phyloP scores from a whole-genome alignment of 768 basidiomycete genomes.

The Mycena polygramma region DNA sequence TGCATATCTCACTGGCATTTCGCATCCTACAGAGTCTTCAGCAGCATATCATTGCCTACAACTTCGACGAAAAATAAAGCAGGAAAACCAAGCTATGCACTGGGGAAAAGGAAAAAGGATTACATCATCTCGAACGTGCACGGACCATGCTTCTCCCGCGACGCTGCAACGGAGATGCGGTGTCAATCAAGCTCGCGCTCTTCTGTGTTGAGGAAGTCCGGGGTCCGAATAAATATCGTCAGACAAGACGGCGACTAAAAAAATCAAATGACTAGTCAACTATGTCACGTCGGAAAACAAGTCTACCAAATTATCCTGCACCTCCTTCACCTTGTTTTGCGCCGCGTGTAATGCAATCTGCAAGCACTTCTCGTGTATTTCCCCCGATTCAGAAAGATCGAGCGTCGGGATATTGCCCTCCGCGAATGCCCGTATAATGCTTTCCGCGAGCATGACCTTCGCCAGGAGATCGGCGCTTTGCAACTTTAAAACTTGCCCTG shows the following conservation, averaged over 20 bases:
- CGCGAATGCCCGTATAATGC: conserved; percentile 59
- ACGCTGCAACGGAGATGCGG: background rate
- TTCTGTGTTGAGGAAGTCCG: background rate
- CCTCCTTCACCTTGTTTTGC: conserved; percentile 58
- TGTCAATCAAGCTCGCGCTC: background rate
- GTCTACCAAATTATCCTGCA: conserved; percentile 61
- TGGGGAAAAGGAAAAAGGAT: background rate
- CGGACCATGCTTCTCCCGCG: conserved; percentile 1
- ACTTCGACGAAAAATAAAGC: no score
- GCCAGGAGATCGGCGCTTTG: conserved; percentile 61
- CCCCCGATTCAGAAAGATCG: conserved; percentile 48
- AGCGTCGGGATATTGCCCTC: conserved; percentile 57
- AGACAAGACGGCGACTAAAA: background rate
- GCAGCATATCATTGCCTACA: no score
- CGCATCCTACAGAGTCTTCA: no score
- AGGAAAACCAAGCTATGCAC: no score
- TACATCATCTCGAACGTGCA: background rate
- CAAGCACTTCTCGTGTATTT: conserved; percentile 61
- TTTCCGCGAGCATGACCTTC: conserved; percentile 61
- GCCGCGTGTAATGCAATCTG: conserved; percentile 58
- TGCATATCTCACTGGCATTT: no score
- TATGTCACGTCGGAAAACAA: conserved; percentile 59
- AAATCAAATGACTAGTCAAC: background rate
- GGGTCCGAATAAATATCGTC: background rate
- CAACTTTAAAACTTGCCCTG: conserved; percentile 52